phyloP scores from a whole-genome alignment of 1,284 basidiomycete species.

The Rhodotorula sp. region DNA sequence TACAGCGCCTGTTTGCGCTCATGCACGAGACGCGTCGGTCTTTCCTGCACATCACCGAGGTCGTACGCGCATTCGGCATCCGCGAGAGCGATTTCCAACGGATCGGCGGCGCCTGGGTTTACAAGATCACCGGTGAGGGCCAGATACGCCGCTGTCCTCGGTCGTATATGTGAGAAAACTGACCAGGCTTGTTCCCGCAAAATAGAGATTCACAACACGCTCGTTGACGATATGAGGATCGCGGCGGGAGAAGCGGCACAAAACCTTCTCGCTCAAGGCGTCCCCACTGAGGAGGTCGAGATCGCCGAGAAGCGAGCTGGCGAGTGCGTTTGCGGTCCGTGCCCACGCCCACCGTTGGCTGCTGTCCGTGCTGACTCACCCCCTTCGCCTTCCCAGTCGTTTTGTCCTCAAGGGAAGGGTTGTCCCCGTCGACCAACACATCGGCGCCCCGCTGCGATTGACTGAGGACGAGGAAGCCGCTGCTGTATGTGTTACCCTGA shows the following conservation, averaged over 20 bases:
- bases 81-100: constrained; percentile 15
- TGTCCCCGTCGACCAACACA: constrained; percentile 7
- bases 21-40: constrained; percentile 29
- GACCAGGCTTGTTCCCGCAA: background rate
- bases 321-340: background rate
- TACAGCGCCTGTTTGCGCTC: constrained; percentile 35
- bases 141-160: background rate
- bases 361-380: background rate
- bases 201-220: constrained; percentile 9
- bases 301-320: background rate
- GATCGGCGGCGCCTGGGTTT: background rate
- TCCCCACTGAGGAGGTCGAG: background rate
- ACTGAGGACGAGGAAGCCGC: background rate
- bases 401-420: constrained; percentile 10
- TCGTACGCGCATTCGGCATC: constrained; percentile 13
- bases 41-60: constrained; percentile 35
- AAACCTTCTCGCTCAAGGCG: background rate
- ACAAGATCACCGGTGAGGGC: constrained; percentile 11
- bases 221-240: constrained; percentile 11
- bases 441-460: constrained; percentile 3
- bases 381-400: background rate
- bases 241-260: constrained; percentile 1
- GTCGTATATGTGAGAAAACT: background rate
- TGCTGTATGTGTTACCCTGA: background rate
- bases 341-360: no score